Evolutionary conservation across 768 basidiomycete genomes (phyloP).

Genomic region (Kwoniella mangroviensis): DNA sequence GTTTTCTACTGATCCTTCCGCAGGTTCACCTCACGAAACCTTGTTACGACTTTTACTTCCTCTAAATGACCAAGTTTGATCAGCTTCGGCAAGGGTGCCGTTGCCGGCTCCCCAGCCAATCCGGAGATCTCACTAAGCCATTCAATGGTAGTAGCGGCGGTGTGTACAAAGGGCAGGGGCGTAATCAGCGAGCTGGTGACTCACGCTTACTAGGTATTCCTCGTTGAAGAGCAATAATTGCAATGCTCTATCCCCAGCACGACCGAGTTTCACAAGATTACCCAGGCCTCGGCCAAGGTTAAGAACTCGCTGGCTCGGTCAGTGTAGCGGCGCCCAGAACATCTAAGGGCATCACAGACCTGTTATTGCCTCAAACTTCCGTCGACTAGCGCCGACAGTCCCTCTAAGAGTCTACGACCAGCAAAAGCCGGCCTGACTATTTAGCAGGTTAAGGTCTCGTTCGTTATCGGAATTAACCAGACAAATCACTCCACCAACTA

Average conservation of each 20-base stretch:
- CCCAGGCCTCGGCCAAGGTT: slow-evolving; percentile 74
- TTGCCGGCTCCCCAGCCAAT: slow-evolving; percentile 69
- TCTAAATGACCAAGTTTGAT: slow-evolving; percentile 82
- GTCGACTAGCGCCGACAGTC: slow-evolving; percentile 78
- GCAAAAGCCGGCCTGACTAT: slow-evolving; percentile 78
- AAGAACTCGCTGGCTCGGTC: slow-evolving; percentile 82
- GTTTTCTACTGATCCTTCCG: slow-evolving; percentile 70
- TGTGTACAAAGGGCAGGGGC: slow-evolving; percentile 90
- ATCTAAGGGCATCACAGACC: slow-evolving; percentile 90
- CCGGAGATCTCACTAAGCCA: slow-evolving; percentile 85
- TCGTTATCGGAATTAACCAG: slow-evolving; percentile 96
- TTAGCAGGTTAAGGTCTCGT: slow-evolving; percentile 93
- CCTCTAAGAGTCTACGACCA: slow-evolving; percentile 81
- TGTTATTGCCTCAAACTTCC: slow-evolving; percentile 90
- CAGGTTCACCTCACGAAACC: slow-evolving; percentile 83
- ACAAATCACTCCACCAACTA: slow-evolving; percentile 91
- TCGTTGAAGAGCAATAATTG: slow-evolving; percentile 91
- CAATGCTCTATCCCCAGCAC: slow-evolving; percentile 87
- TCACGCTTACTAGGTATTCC: slow-evolving; percentile 86
- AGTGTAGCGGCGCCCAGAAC: slow-evolving; percentile 87
- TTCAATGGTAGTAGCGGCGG: slow-evolving; percentile 90
- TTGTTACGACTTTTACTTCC: slow-evolving; percentile 84
- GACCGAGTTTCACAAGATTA: slow-evolving; percentile 79
- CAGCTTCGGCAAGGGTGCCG: slow-evolving; percentile 66
- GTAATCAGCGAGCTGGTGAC: slow-evolving; percentile 88